Evolutionary conservation across 495 filamentous ascomycete species (phyloP), one percentile per base, ranked within the genome.

Genomic region (Sporormia fimetaria): DNA sequence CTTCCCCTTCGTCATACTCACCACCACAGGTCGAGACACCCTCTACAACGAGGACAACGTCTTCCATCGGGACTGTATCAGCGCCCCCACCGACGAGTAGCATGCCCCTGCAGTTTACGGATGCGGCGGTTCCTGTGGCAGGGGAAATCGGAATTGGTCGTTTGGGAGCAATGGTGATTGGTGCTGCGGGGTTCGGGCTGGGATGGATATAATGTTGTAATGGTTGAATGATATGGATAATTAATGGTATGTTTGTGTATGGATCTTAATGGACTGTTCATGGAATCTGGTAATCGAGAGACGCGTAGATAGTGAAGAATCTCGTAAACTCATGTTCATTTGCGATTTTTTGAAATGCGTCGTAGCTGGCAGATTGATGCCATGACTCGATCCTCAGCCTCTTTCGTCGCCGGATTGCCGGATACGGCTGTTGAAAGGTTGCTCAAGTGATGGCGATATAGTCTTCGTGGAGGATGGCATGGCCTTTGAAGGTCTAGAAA

Each of bases 161-260:
- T 12, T 10, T 49, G 16, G 50, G 49, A 21, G 36, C 40, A 12
- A 49, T 39, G 40, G 14, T 54, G n/a, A 26, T 54, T 12, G 50
- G 50, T 1, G 50, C 44, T 2, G 50, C 40, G 4, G 50, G 50
- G 20, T 3, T 54, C n/a, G 50, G 50, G 1, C 23, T 54, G 6
- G 50, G 50, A 17, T 54, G 50, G 50, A 28, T 54, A 38, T 54
- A 33, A 48, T 45, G n/a, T n/a, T n/a, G n/a, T n/a, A n/a, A n/a
- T n/a, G n/a, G n/a, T n/a, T n/a, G n/a, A n/a, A n/a, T n/a, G n/a
- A n/a, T n/a, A n/a, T n/a, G 7, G 6, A 33, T 33, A 9, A 9
- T 33, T 33, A 33, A 33, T 33, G 8, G 30, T 14, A 9, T 33
- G 8, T 9, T 33, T 9, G 6, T 14, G 15, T 14, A 33, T 33